Evolutionary conservation across 768 basidiomycete genomes (phyloP).

Genomic region (Auriculariales sp.): DNA sequence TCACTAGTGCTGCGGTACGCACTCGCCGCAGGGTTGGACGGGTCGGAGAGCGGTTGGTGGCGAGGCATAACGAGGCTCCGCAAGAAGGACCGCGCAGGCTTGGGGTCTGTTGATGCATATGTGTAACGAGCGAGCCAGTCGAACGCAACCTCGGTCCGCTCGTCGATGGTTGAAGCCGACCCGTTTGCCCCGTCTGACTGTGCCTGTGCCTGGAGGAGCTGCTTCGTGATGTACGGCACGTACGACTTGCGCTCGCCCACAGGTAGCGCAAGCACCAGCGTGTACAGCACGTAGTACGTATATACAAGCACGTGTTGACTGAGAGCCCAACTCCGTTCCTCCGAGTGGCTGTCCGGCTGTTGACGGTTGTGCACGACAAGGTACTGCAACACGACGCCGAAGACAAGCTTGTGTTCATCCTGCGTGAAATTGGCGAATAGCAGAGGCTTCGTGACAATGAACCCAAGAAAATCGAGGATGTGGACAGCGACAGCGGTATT

Average conservation of each 20-base stretch:
- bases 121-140: constrained; percentile 95
- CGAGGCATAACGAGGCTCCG: constrained; percentile 66
- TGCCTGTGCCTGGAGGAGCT: constrained; percentile 68
- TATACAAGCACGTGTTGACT: constrained; percentile 84
- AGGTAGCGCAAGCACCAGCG: constrained; percentile 86
- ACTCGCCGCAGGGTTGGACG: neutral
- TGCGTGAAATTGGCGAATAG: constrained; percentile 87
- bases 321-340: constrained; percentile 66
- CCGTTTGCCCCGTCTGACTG: no score
- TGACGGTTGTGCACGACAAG: constrained; percentile 64
- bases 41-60: constrained; percentile 18
- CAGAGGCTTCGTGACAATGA: constrained; percentile 65
- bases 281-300: constrained; percentile 81
- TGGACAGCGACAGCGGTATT: constrained; percentile 90
- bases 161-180: constrained; percentile 58
- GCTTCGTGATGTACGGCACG: constrained; percentile 73
- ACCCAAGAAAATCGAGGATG: constrained; percentile 80
- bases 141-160: constrained; percentile 89
- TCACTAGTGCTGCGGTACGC: constrained; percentile 19
- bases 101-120: constrained; percentile 85
- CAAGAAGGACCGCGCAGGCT: constrained; percentile 66
- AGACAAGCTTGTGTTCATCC: constrained; percentile 81
- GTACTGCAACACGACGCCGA: constrained; percentile 87
- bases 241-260: constrained; percentile 68
- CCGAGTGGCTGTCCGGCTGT: constrained; percentile 24